Conservation (phyloP, 116 monocot genomes). For the Iris pallida region DNA sequence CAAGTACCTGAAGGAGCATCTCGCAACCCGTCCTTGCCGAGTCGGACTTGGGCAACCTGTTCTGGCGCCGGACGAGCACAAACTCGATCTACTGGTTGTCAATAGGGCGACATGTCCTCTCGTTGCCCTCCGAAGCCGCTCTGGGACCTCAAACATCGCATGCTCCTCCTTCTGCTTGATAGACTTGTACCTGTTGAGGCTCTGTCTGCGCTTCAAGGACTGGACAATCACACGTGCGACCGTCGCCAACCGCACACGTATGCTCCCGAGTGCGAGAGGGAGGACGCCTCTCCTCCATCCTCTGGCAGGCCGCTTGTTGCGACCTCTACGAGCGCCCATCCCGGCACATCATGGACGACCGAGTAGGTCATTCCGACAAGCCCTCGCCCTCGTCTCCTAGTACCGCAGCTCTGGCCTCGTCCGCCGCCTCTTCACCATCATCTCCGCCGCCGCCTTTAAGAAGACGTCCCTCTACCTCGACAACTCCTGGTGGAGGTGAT, state of each 20-base stretch:
- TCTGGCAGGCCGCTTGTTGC: too few species aligned
- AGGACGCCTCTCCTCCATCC: too few species aligned
- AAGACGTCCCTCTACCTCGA: too few species aligned
- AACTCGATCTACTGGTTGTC: conserved; percentile 10
- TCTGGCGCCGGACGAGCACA: not conserved
- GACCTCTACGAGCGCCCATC: too few species aligned
- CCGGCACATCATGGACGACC: too few species aligned
- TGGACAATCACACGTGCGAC: conserved; percentile 33
- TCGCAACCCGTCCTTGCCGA: conserved; percentile 10
- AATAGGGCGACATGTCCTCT: not conserved
- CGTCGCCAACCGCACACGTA: not conserved
- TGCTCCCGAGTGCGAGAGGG: not conserved
- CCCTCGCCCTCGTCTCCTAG: too few species aligned
- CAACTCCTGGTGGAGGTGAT: too few species aligned
- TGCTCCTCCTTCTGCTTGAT: conserved; percentile 1
- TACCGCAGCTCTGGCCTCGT: too few species aligned
- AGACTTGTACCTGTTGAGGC: conserved; percentile 20
- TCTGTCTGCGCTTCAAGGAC: conserved; percentile 24
- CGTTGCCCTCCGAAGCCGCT: too few species aligned
- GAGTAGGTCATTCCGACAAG: too few species aligned
- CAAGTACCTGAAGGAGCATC: not conserved
- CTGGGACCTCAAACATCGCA: conserved; percentile 1
- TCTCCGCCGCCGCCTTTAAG: too few species aligned
- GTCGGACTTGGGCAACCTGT: conserved; percentile 6
- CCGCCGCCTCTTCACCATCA: too few species aligned